phyloP scores from a whole-genome alignment of 1,284 basidiomycete species.

The Leccinum solheimii region DNA sequence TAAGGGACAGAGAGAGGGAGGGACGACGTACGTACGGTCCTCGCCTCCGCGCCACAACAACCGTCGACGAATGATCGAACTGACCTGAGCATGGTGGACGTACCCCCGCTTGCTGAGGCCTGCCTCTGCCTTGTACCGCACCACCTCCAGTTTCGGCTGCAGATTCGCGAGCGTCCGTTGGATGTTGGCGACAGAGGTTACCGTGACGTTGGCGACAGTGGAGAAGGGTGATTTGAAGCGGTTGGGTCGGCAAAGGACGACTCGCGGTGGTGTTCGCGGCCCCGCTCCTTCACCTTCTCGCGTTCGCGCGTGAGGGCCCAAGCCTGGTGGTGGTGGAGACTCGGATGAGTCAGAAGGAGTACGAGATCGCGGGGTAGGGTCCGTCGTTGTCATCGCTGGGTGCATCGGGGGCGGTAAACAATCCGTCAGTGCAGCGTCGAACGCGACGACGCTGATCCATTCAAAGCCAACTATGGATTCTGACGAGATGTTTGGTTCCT shows the following conservation, averaged over 20 bases:
- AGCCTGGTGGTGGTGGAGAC: conserved; percentile 28
- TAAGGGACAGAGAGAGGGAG: too few species aligned
- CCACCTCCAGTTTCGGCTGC: conserved; percentile 53
- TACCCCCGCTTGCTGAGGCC: conserved; percentile 61
- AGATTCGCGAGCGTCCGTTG: conserved; percentile 50
- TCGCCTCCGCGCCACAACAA: conserved; percentile 31
- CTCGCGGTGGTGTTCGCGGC: background rate
- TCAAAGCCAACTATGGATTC: conserved; percentile 27
- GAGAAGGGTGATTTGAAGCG: background rate
- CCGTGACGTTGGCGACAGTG: conserved; percentile 4
- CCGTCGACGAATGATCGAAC: conserved; percentile 10
- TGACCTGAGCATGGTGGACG: conserved; percentile 38
- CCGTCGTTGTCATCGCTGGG: conserved; percentile 35
- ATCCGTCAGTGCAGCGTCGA: background rate
- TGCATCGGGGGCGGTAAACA: conserved; percentile 50
- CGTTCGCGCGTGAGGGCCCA: conserved; percentile 37
- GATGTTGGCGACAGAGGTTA: conserved; percentile 40
- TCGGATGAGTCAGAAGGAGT: background rate
- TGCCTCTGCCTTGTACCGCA: conserved; percentile 69
- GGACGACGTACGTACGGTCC: conserved; percentile 8
- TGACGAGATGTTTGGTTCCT: conserved; percentile 20
- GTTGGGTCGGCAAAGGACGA: background rate
- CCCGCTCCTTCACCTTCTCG: conserved; percentile 1
- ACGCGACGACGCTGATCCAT: conserved; percentile 11
- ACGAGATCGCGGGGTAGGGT: conserved; percentile 10